These are phyloP conservation scores for Incumbomyces delicatus DNA, from an alignment of 2,329 filamentous ascomycete species.

Conservation along the genomic window DNA sequence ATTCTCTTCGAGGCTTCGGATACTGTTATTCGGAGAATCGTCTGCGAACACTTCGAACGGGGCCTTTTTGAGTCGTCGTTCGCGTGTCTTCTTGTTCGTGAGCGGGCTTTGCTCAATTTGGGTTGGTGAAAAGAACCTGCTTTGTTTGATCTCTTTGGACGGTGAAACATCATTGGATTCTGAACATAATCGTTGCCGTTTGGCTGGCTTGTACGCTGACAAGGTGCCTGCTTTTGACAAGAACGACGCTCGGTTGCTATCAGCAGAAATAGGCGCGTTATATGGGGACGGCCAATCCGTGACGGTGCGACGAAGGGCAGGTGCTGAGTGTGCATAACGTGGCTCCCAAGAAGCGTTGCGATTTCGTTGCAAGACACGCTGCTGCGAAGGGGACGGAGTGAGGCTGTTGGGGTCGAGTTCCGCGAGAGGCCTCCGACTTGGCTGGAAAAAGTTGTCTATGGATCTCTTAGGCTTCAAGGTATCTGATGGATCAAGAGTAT, in stretches of 20 bases:
- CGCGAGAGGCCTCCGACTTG: slow-evolving; percentile 52
- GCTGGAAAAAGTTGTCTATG: slow-evolving; percentile 57
- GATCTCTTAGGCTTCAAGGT: slow-evolving; percentile 51
- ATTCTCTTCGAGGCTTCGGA: slow-evolving; percentile 35
- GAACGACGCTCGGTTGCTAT: slow-evolving; percentile 33
- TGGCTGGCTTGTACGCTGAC: slow-evolving; percentile 38
- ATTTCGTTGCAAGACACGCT: slow-evolving; percentile 47
- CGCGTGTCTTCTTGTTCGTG: slow-evolving; percentile 26
- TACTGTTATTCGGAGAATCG: slow-evolving; percentile 42
- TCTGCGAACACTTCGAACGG: slow-evolving; percentile 44
- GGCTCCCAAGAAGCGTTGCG: slow-evolving; percentile 46
- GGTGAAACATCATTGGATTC: slow-evolving; percentile 31
- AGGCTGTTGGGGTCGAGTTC: slow-evolving; percentile 60
- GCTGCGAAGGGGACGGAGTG: slow-evolving; percentile 56
- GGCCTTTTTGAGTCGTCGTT: slow-evolving; percentile 34
- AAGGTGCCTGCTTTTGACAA: slow-evolving; percentile 28
- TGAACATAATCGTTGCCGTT: slow-evolving; percentile 44
- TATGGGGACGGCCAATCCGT: slow-evolving; percentile 15
- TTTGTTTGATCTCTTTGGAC: slow-evolving; percentile 30
- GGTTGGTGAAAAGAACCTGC: slow-evolving; percentile 32
- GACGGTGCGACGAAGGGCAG: slow-evolving; percentile 26
- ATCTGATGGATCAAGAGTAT: slow-evolving; percentile 34
- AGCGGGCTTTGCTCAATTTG: slow-evolving; percentile 30
- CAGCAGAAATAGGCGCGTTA: slow-evolving; percentile 31
- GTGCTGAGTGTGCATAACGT: slow-evolving; percentile 36